Evolutionary conservation across 2,329 filamentous ascomycete genomes (phyloP).

Genomic region (Epichloe festucae): DNA sequence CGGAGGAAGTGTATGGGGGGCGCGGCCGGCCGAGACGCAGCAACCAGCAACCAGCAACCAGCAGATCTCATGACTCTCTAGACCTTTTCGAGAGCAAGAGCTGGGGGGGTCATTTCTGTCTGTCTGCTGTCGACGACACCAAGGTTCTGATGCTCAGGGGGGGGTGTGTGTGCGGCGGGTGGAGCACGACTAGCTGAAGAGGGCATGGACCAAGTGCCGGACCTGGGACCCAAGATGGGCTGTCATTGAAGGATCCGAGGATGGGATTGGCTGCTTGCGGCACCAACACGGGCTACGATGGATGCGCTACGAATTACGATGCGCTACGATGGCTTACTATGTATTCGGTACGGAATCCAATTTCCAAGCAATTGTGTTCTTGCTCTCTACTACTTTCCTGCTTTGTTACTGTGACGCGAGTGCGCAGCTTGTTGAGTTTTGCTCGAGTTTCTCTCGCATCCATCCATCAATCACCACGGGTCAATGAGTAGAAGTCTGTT

Average conservation of each 20-base stretch:
- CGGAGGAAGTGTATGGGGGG: not conserved
- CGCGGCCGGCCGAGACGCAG: not conserved
- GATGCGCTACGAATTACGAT: too few relatives aligned
- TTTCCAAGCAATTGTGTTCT: not conserved
- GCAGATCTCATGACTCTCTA: not conserved
- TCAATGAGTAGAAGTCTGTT: too few relatives aligned
- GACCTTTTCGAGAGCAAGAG: not conserved
- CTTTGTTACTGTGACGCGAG: too few relatives aligned
- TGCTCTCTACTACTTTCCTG: too few relatives aligned
- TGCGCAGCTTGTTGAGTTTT: too few relatives aligned
- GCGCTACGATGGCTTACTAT: not conserved
- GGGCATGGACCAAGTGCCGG: not conserved
- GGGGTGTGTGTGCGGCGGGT: not conserved
- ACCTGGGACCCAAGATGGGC: conserved; percentile 1
- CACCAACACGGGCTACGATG: not conserved
- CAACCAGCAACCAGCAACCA: not conserved
- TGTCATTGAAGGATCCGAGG: not conserved
- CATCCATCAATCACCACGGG: too few relatives aligned
- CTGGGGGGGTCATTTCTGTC: not conserved
- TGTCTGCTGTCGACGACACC: too few relatives aligned
- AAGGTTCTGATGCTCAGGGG: too few relatives aligned
- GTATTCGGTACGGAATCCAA: not conserved
- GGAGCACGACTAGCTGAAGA: not conserved
- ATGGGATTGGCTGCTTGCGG: not conserved
- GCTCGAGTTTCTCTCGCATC: too few relatives aligned